A percentile compares a stretch with the other conserved stretches of the same genome.
These are phyloP conservation scores for Neobulgaria alba DNA, from an alignment of 2,329 filamentous ascomycete species.

Conservation along the genomic window DNA sequence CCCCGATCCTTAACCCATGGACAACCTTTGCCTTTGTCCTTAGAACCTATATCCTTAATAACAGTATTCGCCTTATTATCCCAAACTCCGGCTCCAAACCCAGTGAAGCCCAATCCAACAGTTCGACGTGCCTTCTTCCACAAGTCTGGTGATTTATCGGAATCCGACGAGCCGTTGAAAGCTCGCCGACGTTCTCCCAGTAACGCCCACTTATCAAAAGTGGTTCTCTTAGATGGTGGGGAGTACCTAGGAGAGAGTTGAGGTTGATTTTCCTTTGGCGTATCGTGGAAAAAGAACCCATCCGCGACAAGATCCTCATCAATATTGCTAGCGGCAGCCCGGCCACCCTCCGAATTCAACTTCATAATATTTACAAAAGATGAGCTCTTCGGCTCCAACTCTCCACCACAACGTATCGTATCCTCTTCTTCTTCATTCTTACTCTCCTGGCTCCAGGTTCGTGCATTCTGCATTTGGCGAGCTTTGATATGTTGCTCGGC, in stretches of 20 bases:
- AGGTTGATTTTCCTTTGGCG: constrained; percentile 34
- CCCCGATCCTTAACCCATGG: constrained; percentile 39
- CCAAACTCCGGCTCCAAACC: constrained; percentile 33
- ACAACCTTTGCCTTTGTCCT: constrained; percentile 35
- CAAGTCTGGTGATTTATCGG: constrained; percentile 40
- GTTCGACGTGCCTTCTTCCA: constrained; percentile 36
- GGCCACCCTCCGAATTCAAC: constrained; percentile 32
- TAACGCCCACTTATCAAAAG: constrained; percentile 80
- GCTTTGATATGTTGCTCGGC: constrained; percentile 53
- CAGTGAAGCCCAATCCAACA: constrained; percentile 39
- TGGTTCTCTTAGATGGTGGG: constrained; percentile 55
- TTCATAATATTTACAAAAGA: constrained; percentile 40
- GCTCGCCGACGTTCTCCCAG: constrained; percentile 77
- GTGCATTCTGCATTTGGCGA: constrained; percentile 53
- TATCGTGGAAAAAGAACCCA: constrained; percentile 66
- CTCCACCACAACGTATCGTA: constrained; percentile 32
- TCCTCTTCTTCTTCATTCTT: constrained; percentile 38
- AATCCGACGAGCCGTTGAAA: constrained; percentile 42
- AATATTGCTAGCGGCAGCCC: constrained; percentile 36
- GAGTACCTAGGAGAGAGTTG: constrained; percentile 45
- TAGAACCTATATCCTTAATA: constrained; percentile 31
- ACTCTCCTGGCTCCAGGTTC: constrained; percentile 64
- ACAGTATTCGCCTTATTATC: constrained; percentile 26
- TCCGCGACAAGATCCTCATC: constrained; percentile 60
- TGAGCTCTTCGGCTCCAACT: constrained; percentile 48